phyloP scores from a whole-genome alignment of 2,329 filamentous ascomycete species.

The Botrytis deweyae region DNA sequence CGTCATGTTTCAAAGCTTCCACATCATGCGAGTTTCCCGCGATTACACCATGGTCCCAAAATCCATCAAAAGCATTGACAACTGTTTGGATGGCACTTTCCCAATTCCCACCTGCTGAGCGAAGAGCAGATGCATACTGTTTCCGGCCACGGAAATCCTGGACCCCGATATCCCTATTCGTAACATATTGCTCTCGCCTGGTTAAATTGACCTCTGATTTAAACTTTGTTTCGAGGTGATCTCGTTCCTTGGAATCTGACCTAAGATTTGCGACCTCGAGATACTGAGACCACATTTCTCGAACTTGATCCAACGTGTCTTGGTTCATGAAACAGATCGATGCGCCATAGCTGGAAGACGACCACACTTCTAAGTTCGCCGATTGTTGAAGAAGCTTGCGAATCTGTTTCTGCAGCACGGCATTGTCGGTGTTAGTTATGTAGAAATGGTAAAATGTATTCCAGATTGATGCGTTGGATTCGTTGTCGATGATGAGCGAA shows the following conservation, averaged over 20 bases:
- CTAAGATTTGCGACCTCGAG: not conserved
- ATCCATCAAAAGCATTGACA: not conserved
- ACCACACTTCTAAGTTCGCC: constrained; percentile 7
- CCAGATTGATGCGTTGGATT: constrained; percentile 9
- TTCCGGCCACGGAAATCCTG: not conserved
- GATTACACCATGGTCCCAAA: constrained; percentile 12
- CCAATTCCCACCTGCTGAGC: constrained; percentile 5
- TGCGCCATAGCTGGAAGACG: constrained; percentile 15
- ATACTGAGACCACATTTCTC: constrained; percentile 18
- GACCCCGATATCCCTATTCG: no score
- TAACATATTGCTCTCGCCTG: not conserved
- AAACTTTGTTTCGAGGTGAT: not conserved
- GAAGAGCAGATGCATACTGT: constrained; percentile 1
- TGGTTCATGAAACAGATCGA: constrained; percentile 13
- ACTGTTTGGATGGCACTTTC: not conserved
- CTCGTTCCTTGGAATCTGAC: not conserved
- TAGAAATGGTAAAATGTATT: constrained; percentile 22
- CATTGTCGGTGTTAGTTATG: constrained; percentile 7
- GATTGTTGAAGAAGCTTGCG: constrained; percentile 11
- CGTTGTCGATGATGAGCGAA: constrained; percentile 18
- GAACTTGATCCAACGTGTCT: constrained; percentile 9
- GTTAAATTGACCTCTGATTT: not conserved
- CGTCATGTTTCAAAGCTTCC: not conserved
- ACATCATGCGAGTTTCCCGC: constrained; percentile 7
- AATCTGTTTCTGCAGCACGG: constrained; percentile 13